Base-by-base conservation (phyloP, 1,284 basidiomycete genomes). In the Rhodotorula sp. region DNA sequence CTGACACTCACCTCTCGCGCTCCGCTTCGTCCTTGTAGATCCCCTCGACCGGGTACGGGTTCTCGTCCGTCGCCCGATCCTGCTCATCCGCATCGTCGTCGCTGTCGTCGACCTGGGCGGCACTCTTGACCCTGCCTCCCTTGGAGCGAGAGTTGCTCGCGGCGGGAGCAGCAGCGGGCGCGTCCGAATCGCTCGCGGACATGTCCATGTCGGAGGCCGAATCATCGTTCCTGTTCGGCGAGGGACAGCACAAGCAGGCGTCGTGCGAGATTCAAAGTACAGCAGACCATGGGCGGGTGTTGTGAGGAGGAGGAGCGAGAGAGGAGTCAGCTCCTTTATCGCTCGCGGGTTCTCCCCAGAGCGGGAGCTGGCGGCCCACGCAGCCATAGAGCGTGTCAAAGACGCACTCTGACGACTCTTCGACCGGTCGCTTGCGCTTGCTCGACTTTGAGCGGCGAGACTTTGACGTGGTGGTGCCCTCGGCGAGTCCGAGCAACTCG, bases 1-100 rank as follows among this genome's bases (percentile, higher is more conserved):
- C 39, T 43, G 39, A 43, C 39, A 57, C 71, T 31, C 59, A 69
- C 74, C 43, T 23, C 14, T 39, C 49, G 2, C 61, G 52, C 81
- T 97, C 95, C 6, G 84, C 86, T 77, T 92, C 91, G 78, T 93
- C 88, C 69, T 87, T 87, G 80, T 92, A 97, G 81, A 93, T 92
- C 60, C 92, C 92, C 78, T 97, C 94, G 29, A 96, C 83, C 0
- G 93, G 94, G 80, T 93, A 97, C 7, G 65, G 58, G 54, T 69
- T 64, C 26, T 73, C 67, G 18, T 68, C 74, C 18, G 61, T 62
- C 29, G 59, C 31, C n/a, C 23, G 21, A 0, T 0, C 15, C n/a
- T 67, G 71, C 26, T 60, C 58, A 26, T 76, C 78, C 48, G 72
- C 76, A 46, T 56, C 48, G 60, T 73, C 67, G 20, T 47, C 58